These are phyloP conservation scores for Trypanosoma lewisi DNA, from an alignment of 208 protist genomes.

Conservation along the genomic window DNA sequence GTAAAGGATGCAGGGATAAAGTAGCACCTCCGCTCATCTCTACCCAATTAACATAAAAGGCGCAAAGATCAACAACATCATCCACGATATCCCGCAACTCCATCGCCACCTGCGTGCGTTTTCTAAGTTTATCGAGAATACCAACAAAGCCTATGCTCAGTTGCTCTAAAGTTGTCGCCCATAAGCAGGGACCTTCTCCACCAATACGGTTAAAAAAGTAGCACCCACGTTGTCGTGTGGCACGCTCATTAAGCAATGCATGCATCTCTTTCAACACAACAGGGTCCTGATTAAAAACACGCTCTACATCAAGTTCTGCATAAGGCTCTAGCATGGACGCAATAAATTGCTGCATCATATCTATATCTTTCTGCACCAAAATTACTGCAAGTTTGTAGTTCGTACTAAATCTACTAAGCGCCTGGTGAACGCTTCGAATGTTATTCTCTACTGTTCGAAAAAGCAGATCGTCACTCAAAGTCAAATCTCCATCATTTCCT, in stretches of 20 bases:
- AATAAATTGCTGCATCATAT: conserved; percentile 71
- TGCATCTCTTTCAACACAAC: conserved; percentile 56
- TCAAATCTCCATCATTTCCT: neutral
- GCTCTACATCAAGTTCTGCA: conserved; percentile 64
- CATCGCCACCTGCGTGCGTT: conserved; percentile 37
- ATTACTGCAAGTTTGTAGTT: conserved; percentile 84
- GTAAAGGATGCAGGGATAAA: conserved; percentile 30
- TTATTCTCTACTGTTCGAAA: conserved; percentile 63
- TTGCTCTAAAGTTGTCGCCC: conserved; percentile 54
- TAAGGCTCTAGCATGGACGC: conserved; percentile 74
- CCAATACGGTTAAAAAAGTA: conserved; percentile 83
- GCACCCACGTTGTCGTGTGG: conserved; percentile 62
- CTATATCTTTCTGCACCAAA: conserved; percentile 75
- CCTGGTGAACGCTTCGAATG: conserved; percentile 51
- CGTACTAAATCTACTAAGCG: conserved; percentile 65
- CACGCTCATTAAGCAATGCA: conserved; percentile 50
- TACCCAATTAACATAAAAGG: conserved; percentile 78
- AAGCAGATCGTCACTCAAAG: conserved; percentile 42
- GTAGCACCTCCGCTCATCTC: conserved; percentile 26
- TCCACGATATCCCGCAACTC: conserved; percentile 50
- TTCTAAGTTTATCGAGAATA: conserved; percentile 43
- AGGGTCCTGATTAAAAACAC: conserved; percentile 51
- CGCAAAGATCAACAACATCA: conserved; percentile 64
- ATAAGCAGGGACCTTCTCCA: conserved; percentile 55
- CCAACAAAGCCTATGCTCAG: conserved; percentile 46